A percentile compares a stretch with the other conserved stretches of the same genome.
Conservation (phyloP, 352 stramenopile genomes). For the Phytophthora pseudosyringae region DNA sequence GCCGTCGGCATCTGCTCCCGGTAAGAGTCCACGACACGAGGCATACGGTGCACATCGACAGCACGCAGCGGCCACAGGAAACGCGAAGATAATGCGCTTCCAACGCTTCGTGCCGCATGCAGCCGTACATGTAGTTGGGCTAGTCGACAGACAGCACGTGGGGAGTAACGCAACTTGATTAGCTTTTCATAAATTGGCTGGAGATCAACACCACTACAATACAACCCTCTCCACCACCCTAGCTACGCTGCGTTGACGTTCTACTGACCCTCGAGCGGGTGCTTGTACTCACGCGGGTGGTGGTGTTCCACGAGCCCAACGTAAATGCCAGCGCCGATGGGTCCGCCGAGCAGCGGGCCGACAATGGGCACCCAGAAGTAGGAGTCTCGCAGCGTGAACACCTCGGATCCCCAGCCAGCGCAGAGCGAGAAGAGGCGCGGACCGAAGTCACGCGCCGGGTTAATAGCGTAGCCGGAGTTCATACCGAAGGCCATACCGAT, state of each 20-base stretch:
- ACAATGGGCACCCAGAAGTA: conserved; percentile 78
- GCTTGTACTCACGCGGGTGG: conserved; percentile 57
- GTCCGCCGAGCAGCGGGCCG: conserved; percentile 49
- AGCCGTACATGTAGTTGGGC: too few species aligned
- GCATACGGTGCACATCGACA: conserved; percentile 11
- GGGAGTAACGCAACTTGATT: conserved; percentile 17
- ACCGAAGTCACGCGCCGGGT: conserved; percentile 65
- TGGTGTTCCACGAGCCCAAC: conserved; percentile 50
- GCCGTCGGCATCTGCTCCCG: conserved; percentile 14
- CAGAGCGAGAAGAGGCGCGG: conserved; percentile 50
- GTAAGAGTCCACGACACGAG: conserved; percentile 28
- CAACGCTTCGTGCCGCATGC: too few species aligned
- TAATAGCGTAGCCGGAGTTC: conserved; percentile 78
- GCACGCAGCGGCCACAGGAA: background rate
- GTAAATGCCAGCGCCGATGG: conserved; percentile 49
- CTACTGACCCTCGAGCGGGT: conserved; percentile 37
- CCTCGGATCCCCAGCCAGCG: conserved; percentile 49
- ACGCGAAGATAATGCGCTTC: background rate
- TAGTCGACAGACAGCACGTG: conserved; percentile 15
- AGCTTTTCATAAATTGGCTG: conserved; percentile 18
- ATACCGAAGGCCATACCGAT: conserved; percentile 79
- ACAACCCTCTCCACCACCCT: conserved; percentile 29
- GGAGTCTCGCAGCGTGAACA: conserved; percentile 43
- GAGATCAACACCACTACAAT: conserved; percentile 30
- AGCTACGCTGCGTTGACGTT: conserved; percentile 9